Evolutionary conservation across 2,329 filamentous ascomycete species (phyloP), one percentile per base, ranked within the genome.

Genomic region (Neonectria sp.): DNA sequence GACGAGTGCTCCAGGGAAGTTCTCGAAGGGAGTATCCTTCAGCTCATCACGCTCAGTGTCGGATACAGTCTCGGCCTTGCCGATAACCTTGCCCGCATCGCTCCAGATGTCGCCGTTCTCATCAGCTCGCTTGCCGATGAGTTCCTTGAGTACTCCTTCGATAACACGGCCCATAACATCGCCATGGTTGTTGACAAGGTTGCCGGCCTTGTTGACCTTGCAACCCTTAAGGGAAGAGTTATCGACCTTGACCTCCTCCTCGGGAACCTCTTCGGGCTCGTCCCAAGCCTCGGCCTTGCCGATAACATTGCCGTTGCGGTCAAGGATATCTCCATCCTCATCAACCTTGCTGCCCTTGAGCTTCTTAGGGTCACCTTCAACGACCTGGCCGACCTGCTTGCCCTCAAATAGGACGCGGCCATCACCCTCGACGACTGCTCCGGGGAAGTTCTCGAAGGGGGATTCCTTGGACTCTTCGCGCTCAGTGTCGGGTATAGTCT

Each of bases 101-200:
- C 91, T 92, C 82, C 91, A 89, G 71, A 94, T 88, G 75, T 92
- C 89, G 40, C 92, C 92, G 33, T 93, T 82, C 79, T 90, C 92
- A 78, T 94, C 90, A 74, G 40, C 6, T 21, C 91, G 90, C 87
- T 92, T 91, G 75, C 92, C 92, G 11, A 89, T 81, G 48, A 94
- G 86, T 60, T 87, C 85, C 79, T 88, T 88, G 40, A 88, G 76
- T 67, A 91, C 88, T 15, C 92, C 92, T 76, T 93, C 90, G 24
- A 93, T 79, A 2, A 94, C 86, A 45, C 90, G 88, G 40, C 90
- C 92, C 29, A 90, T 88, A 1, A 89, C 82, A 53, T 90, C 89
- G 45, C 92, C 91, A 3, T 88, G 87, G 82, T 93, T 93, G 82
- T 93, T 92, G 71, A 93, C 90, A 46, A 89, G 86, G 80, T 93